These are phyloP conservation scores for Globisporangium nagaii DNA, from an alignment of 352 stramenopile species.

Conservation along the genomic window DNA sequence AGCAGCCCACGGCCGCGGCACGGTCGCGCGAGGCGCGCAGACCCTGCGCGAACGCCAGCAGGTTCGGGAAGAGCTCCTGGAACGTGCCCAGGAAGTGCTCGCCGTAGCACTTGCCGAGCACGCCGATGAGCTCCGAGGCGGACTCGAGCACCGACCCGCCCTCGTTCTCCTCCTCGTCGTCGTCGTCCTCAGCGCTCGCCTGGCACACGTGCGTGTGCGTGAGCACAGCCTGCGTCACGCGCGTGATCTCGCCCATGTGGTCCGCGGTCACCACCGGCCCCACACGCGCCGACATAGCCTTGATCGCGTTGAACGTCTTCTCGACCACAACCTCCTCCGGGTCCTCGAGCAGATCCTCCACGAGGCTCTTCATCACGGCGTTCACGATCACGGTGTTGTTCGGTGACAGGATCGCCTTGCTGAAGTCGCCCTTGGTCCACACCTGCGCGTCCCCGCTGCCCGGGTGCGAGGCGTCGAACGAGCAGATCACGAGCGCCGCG, in stretches of 20 bases:
- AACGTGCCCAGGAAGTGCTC: constrained; percentile 89
- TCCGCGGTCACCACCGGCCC: constrained; percentile 89
- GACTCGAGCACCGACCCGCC: constrained; percentile 92
- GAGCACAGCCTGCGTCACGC: constrained; percentile 83
- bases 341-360: constrained; percentile 79
- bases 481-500: constrained; percentile 77
- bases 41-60: constrained; percentile 90
- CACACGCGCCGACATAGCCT: constrained; percentile 93
- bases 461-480: constrained; percentile 76
- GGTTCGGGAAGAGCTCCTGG: constrained; percentile 85
- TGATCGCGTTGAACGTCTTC: constrained; percentile 94
- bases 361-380: constrained; percentile 72
- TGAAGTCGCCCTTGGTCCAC: constrained; percentile 81
- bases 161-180: constrained; percentile 91
- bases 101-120: constrained; percentile 93
- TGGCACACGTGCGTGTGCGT: constrained; percentile 90
- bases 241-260: constrained; percentile 74
- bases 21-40: constrained; percentile 88
- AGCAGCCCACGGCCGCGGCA: constrained; percentile 92
- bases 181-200: constrained; percentile 84
- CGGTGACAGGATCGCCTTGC: constrained; percentile 67
- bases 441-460: constrained; percentile 75
- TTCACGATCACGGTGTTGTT: constrained; percentile 75
- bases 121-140: constrained; percentile 91
- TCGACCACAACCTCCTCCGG: constrained; percentile 88